Conservation (phyloP, 2,329 filamentous ascomycete genomes). For the Dactylellina cionopaga region DNA sequence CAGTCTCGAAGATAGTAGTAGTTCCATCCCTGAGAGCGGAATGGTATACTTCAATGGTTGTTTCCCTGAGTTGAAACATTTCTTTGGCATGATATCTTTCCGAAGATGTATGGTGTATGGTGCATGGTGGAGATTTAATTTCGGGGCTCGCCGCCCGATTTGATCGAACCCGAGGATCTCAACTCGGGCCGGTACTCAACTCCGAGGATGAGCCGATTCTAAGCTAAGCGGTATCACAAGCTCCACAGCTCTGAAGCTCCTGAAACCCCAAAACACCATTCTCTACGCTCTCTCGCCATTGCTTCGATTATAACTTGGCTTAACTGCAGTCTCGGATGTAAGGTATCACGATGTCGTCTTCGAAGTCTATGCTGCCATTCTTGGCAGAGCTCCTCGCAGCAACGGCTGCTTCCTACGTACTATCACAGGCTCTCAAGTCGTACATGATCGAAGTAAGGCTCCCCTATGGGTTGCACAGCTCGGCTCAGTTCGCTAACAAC, state of each 20-base stretch:
- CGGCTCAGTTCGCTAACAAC: background rate
- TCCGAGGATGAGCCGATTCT: slow-evolving; percentile 23
- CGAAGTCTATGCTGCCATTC: slow-evolving; percentile 39
- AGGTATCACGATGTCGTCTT: slow-evolving; percentile 17
- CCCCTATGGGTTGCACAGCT: background rate
- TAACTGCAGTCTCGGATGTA: background rate
- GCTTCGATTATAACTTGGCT: no score
- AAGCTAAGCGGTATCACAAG: background rate
- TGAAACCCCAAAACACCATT: background rate
- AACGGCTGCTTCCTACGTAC: slow-evolving; percentile 44
- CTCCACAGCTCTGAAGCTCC: no score
- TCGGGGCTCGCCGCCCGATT: background rate
- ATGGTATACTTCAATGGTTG: slow-evolving; percentile 7
- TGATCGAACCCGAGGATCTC: background rate
- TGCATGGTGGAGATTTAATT: no score
- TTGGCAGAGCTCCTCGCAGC: slow-evolving; percentile 43
- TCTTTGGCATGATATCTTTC: no score
- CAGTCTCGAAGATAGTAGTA: background rate
- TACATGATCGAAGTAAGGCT: slow-evolving; percentile 29
- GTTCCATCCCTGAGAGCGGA: background rate
- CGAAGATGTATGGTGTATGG: no score
- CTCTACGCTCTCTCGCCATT: background rate
- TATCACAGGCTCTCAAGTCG: slow-evolving; percentile 44
- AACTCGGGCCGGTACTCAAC: background rate
- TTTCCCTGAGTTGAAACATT: slow-evolving; percentile 4